These are phyloP conservation scores for Aspergillus sclerotialis DNA, from an alignment of 2,329 filamentous ascomycete genomes.

Conservation along the genomic window DNA sequence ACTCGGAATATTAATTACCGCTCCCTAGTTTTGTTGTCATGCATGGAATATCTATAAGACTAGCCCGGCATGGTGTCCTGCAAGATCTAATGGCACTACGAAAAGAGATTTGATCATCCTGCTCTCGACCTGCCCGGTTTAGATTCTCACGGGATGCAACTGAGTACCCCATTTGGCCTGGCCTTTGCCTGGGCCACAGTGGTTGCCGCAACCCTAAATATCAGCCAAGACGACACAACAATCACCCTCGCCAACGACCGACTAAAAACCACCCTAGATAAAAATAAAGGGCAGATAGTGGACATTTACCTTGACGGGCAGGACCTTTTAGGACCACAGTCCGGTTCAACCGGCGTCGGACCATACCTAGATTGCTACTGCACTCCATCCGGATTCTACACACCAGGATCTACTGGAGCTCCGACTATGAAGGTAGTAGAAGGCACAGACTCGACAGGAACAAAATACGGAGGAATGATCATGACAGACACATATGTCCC, in stretches of 20 bases:
- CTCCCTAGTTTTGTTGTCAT: no score
- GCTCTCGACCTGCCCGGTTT: no score
- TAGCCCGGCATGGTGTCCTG: no score
- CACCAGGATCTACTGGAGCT: slow-evolving; percentile 43
- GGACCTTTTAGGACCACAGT: slow-evolving; percentile 45
- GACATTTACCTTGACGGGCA: slow-evolving; percentile 41
- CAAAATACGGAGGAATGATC: slow-evolving; percentile 51
- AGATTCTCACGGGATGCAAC: neutral
- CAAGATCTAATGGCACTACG: no score
- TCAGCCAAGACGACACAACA: slow-evolving; percentile 12
- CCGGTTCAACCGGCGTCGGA: slow-evolving; percentile 44
- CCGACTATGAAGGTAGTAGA: slow-evolving; percentile 47
- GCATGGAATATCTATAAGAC: no score
- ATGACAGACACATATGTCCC: slow-evolving; percentile 53
- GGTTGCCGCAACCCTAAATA: slow-evolving; percentile 10
- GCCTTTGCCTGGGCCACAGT: slow-evolving; percentile 5
- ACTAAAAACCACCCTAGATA: slow-evolving; percentile 39
- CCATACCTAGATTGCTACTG: slow-evolving; percentile 61
- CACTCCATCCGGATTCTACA: slow-evolving; percentile 53
- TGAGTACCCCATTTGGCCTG: slow-evolving; percentile 1
- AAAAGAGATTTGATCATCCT: no score
- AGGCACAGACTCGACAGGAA: slow-evolving; percentile 45
- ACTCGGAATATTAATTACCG: no score
- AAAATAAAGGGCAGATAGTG: slow-evolving; percentile 36
- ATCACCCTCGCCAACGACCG: slow-evolving; percentile 38